Base-by-base conservation (phyloP, 208 protist genomes). In the Herpetomonas tarakana region DNA sequence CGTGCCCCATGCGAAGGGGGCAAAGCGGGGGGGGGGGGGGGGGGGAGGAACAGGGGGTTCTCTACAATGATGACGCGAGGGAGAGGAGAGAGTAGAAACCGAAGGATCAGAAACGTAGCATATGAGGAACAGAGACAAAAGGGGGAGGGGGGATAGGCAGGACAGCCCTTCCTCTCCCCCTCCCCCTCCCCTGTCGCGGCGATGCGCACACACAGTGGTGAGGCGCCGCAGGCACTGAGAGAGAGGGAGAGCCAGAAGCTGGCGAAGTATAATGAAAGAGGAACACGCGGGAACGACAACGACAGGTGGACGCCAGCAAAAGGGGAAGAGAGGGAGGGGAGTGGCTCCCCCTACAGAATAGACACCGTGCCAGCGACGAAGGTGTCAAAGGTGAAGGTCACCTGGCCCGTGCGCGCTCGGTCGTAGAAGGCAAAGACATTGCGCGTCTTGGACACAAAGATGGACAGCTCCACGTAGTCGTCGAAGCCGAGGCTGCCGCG, bases 401-500 rank as follows among this genome's bases (percentile, higher is more conserved):
- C 83, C 68, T 80, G 78, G 3, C 80, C 82, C 11, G 66, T 83
- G 49, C 74, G 76, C 57, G 89, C 59, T 22, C 80, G 72, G 52
- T 91, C 78, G 61, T 93, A 81, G 64, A 93, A 88, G 22, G 60
- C 49, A 46, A 90, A 94, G 22, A 78, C 74, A 58, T 91, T 79
- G 26, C 83, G 73, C 25, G 70, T 67, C 60, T 84, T 91, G 21
- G 76, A 81, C 1, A 94, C 61, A 51, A 92, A 92, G 52, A 94
- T 85, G 56, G 88, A 94, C n/a, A 92, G 71, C 58, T 94, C 83
- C 30, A 94, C 81, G 69, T 94, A 94, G 58, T 94, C 88, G 58
- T 94, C 88, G 49, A 94, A 91, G 57, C 74, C 83, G 38, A 94
- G 76, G 47, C 69, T 76, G 60, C 85, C 88, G 28, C 71, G 67